Conservation (phyloP, 495 filamentous ascomycete genomes). For the Trichoderma asperelloides region DNA sequence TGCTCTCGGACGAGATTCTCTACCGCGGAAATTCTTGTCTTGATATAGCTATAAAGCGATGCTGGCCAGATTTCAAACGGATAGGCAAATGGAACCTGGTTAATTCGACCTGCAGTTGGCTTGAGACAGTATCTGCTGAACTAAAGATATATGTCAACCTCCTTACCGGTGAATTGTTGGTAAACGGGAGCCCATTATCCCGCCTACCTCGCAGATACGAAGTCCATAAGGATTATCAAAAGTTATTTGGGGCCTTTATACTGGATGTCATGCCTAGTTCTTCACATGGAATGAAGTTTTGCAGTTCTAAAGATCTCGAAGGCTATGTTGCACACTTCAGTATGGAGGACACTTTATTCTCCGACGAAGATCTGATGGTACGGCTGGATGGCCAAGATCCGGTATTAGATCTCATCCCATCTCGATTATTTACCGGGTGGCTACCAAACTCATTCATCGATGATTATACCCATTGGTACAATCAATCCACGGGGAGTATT, state of each 20-base stretch:
- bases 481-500: not conserved
- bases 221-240: constrained; percentile 20
- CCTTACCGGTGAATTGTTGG: constrained; percentile 45
- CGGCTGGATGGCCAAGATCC: not conserved
- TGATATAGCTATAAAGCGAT: constrained; percentile 12
- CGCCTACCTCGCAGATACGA: constrained; percentile 42
- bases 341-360: constrained; percentile 13
- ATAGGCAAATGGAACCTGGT: constrained; percentile 16
- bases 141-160: constrained; percentile 42
- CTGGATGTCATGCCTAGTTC: constrained; percentile 40
- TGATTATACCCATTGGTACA: constrained; percentile 47
- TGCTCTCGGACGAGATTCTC: constrained; percentile 18
- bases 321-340: constrained; percentile 35
- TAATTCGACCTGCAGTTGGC: constrained; percentile 13
- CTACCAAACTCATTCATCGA: constrained; percentile 39
- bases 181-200: constrained; percentile 44
- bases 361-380: not conserved
- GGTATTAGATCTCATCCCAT: constrained; percentile 39
- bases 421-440: constrained; percentile 26
- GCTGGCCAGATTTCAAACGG: not conserved
- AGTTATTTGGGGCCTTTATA: constrained; percentile 29
- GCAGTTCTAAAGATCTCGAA: constrained; percentile 19
- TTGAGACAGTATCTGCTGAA: not conserved
- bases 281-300: constrained; percentile 37
- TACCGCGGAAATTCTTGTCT: not conserved